A percentile compares a stretch with the other conserved stretches of the same genome.
These are phyloP conservation scores for Trichoderma breve DNA, from an alignment of 2,329 filamentous ascomycete species.

Conservation along the genomic window DNA sequence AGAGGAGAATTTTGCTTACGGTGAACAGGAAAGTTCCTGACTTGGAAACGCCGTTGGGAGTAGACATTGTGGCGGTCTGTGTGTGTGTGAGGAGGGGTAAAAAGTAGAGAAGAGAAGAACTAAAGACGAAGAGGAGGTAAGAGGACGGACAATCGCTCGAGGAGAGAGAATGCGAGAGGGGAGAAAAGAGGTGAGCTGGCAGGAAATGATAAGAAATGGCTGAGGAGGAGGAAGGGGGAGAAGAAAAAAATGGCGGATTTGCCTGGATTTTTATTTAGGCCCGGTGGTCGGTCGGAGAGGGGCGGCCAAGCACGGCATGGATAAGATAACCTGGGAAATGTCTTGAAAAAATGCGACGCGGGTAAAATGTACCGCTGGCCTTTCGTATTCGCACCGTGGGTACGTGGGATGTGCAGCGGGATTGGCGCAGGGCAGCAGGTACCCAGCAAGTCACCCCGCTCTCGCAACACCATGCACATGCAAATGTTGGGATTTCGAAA, in stretches of 20 bases:
- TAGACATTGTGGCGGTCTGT: constrained; percentile 54
- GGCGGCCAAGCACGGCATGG: constrained; percentile 12
- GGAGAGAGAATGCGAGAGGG: not conserved
- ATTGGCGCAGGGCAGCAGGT: not conserved
- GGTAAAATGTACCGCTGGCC: not conserved
- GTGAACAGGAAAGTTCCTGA: constrained; percentile 79
- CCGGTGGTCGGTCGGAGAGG: constrained; percentile 10
- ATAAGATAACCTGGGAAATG: not conserved
- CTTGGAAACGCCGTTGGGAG: constrained; percentile 49
- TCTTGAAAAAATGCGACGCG: not conserved
- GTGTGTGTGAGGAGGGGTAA: constrained; percentile 20
- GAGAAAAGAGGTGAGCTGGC: not conserved
- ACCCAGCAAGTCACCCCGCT: not conserved
- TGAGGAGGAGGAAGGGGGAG: constrained; percentile 4
- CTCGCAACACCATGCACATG: not conserved
- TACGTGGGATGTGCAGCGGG: not conserved
- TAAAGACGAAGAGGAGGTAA: not conserved
- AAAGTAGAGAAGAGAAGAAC: constrained; percentile 26
- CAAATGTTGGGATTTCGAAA: not conserved
- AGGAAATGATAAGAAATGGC: not conserved
- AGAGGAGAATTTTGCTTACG: constrained; percentile 41
- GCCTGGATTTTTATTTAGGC: constrained; percentile 1
- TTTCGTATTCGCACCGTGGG: constrained; percentile 1
- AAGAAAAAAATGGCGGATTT: constrained; percentile 5
- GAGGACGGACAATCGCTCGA: not conserved